Evolutionary conservation across 2,329 filamentous ascomycete species (phyloP), one percentile per base, ranked within the genome.

Genomic region (Ceratocystis albifundus): DNA sequence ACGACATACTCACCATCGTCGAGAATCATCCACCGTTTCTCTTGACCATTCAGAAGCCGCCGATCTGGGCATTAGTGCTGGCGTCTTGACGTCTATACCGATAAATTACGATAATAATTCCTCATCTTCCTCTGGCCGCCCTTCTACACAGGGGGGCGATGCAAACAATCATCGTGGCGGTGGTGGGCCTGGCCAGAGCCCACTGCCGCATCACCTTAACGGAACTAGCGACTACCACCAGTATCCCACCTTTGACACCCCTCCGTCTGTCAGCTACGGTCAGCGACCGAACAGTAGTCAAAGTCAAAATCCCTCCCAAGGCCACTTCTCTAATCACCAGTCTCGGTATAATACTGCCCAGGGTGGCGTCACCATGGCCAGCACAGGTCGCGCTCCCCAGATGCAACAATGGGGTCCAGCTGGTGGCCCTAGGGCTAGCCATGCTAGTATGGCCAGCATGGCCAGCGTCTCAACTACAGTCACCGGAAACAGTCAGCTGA

Each of bases 161-260:
- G 89, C 57, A 10, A 22, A 50, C 20, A 44, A 88, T 73, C 78
- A 90, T 55, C 86, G 88, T 62, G 84, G 84, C 72, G 77, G 81
- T 67, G 69, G 84, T 88, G 72, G 75, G 41, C 45, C 62, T 30
- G 82, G 85, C 70, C 85, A 85, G 73, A 88, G 94, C 66, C 88
- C 88, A 67, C 80, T 89, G 68, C 89, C 91, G 36, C 89, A 94
- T 75, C 90, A 96, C 72, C 77, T 95, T 65, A 92, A 90, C 75
- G 92, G 90, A 76, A 81, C 80, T 70, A 84, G 84, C 71, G 92
- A 96, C 75, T 96, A 86, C 73, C 90, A 96, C 77, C 93, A 96
- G 73, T 96, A 96, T 74, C 90, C 91, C 53, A 82, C 82, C 64
- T 85, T 88, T 74, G 86, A 88, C 70, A 78, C 83, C 36, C 76